Evolutionary conservation across 495 filamentous ascomycete species (phyloP).

Genomic region (Cairneyella variabilis): DNA sequence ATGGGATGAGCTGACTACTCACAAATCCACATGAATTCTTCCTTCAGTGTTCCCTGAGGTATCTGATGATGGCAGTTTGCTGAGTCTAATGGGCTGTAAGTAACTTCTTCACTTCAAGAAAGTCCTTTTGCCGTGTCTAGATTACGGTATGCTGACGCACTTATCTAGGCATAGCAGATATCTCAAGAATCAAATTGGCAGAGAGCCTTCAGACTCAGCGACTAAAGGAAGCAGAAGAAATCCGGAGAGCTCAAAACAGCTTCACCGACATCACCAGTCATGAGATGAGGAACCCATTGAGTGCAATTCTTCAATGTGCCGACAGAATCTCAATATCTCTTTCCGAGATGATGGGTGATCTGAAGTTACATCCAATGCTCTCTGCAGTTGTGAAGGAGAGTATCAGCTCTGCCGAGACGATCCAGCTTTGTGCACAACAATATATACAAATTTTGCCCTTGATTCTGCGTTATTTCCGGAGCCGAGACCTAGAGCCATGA

Average conservation of each 20-base stretch:
- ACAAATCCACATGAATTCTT: conserved; percentile 8
- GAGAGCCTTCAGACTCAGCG: conserved; percentile 60
- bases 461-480: no score
- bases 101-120: no score
- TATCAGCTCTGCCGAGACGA: conserved; percentile 74
- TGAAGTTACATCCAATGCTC: not conserved
- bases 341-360: conserved; percentile 1
- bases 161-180: conserved; percentile 45
- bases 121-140: no score
- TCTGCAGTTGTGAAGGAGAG: conserved; percentile 43
- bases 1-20: conserved; percentile 6
- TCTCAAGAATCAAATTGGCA: conserved; percentile 55
- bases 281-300: conserved; percentile 77
- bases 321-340: conserved; percentile 37
- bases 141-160: no score
- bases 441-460: no score
- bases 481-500: no score
- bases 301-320: conserved; percentile 72
- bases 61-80: not conserved
- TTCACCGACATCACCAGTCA: conserved; percentile 89
- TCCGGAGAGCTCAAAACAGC: conserved; percentile 69
- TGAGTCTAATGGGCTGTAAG: conserved; percentile 8
- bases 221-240: conserved; percentile 58
- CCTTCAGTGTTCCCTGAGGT: conserved; percentile 3
- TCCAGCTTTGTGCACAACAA: conserved; percentile 76